Conservation (phyloP, 75 land plant species). For the Cryptomeria japonica region DNA sequence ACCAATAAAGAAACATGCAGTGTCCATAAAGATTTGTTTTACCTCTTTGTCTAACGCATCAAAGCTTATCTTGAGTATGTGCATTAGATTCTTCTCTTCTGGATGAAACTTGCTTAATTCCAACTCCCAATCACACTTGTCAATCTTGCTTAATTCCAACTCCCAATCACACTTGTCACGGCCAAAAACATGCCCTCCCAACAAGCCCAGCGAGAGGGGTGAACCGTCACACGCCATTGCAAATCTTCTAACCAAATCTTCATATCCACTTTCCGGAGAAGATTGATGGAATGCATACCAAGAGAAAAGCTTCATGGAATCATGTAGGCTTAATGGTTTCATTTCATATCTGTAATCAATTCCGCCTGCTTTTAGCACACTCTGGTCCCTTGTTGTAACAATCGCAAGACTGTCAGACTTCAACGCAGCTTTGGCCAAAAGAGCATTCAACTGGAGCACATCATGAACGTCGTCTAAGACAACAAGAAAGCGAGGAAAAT, state of each 20-base stretch:
- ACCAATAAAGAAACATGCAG: not conserved
- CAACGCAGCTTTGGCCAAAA: not conserved
- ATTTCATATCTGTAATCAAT: not conserved
- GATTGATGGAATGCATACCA: not conserved
- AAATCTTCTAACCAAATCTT: not conserved
- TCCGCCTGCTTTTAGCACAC: not conserved
- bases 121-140: too few species aligned
- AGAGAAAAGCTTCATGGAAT: not conserved
- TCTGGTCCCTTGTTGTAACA: not conserved
- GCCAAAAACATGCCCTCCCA: not conserved
- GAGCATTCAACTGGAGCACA: not conserved
- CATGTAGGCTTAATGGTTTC: not conserved
- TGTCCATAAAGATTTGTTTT: not conserved
- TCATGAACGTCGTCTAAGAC: not conserved
- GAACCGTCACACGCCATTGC: not conserved
- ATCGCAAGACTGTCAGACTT: not conserved
- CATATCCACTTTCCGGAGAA: not conserved
- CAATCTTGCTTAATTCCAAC: too few species aligned
- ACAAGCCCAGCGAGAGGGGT: not conserved
- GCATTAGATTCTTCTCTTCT: not conserved
- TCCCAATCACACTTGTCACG: too few species aligned
- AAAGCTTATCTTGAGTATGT: not conserved
- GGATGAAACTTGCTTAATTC: too few species aligned
- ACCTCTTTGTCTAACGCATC: not conserved
- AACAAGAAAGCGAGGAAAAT: not conserved